Evolutionary conservation across 306 rosid genomes (phyloP).

Genomic region (Fragaria iinumae): DNA sequence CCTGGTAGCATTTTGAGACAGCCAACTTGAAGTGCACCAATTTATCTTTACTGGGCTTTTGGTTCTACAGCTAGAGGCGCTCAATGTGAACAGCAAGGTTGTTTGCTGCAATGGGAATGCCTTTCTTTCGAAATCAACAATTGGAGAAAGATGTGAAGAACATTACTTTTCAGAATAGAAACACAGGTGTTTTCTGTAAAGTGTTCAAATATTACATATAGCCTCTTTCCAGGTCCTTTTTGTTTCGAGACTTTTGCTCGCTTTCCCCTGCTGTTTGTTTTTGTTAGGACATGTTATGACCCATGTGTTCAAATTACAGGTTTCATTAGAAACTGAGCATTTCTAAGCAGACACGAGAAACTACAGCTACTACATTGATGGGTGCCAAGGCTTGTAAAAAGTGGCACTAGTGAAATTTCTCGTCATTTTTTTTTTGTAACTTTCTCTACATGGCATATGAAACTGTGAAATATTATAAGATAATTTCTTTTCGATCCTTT

Average conservation of each 20-base stretch:
- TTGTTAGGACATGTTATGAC: background rate
- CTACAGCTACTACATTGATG: background rate
- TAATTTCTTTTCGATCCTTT: background rate
- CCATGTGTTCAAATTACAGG: background rate
- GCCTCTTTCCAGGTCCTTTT: background rate
- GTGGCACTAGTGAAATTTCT: background rate
- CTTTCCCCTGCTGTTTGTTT: background rate
- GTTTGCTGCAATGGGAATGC: background rate
- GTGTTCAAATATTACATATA: background rate
- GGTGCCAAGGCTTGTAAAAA: background rate
- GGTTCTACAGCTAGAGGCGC: background rate
- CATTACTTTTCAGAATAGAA: conserved; percentile 9
- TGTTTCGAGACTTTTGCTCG: background rate
- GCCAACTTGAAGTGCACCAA: background rate
- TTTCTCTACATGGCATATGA: background rate
- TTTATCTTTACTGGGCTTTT: background rate
- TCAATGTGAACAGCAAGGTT: background rate
- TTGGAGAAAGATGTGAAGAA: conserved; percentile 11
- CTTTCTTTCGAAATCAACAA: background rate
- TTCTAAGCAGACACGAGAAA: background rate
- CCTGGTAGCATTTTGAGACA: conserved; percentile 10
- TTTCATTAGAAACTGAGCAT: background rate
- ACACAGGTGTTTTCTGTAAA: background rate
- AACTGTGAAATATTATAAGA: background rate
- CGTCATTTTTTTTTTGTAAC: background rate